phyloP scores from a whole-genome alignment of 208 protist species.

The Polymyxa betae region DNA sequence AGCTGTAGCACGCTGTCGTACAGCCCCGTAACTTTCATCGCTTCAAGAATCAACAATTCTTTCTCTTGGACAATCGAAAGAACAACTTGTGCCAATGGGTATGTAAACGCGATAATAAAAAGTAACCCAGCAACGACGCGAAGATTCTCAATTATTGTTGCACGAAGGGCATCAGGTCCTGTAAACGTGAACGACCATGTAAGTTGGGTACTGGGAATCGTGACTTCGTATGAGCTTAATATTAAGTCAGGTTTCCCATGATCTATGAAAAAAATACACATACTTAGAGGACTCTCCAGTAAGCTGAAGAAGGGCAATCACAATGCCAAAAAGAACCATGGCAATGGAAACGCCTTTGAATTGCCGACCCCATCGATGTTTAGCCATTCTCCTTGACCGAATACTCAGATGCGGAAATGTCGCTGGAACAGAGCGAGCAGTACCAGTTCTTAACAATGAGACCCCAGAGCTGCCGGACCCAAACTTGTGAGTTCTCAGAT shows the following conservation, averaged over 20 bases:
- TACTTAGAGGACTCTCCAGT: neutral
- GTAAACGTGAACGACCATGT: neutral
- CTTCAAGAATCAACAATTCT: constrained; percentile 53
- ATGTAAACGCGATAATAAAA: constrained; percentile 50
- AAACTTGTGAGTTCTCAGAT: neutral
- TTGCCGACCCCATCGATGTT: neutral
- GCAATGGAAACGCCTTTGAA: neutral
- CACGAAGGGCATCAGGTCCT: neutral
- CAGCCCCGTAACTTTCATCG: constrained; percentile 56
- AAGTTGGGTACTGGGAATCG: neutral
- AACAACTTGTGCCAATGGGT: constrained; percentile 36
- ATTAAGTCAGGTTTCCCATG: neutral
- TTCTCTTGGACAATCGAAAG: constrained; percentile 60
- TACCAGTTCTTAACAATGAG: constrained; percentile 41
- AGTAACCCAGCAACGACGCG: constrained; percentile 37
- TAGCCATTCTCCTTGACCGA: neutral
- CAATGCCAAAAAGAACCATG: neutral
- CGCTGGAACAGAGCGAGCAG: neutral
- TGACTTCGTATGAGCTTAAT: neutral
- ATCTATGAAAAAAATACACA: neutral
- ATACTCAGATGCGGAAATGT: neutral
- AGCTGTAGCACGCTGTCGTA: neutral
- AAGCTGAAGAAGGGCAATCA: neutral
- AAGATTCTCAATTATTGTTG: constrained; percentile 20
- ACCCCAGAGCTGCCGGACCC: constrained; percentile 38